Base-by-base conservation (phyloP, 2,329 filamentous ascomycete genomes). In the Sodiomyces alkalinus region DNA sequence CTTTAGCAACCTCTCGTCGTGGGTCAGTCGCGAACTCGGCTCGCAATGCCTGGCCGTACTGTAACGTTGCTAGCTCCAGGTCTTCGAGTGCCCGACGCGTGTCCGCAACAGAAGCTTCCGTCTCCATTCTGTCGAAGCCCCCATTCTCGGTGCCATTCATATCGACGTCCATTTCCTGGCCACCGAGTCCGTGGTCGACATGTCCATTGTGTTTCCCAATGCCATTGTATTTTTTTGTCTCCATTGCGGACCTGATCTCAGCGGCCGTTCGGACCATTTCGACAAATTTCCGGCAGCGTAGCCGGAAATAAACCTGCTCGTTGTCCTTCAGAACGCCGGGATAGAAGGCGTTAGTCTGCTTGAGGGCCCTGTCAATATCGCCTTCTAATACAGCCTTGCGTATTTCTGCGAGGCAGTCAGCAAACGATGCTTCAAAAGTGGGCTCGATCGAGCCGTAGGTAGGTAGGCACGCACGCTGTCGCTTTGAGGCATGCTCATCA, bases 241-340 rank as follows among this genome's bases (percentile, higher is more conserved):
- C 58, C 19, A 56, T 51, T 6, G 55, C 52, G 19, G 62, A 55
- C 42, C 63, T 64, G 12, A 79, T 52, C 40, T 86, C 78, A 3
- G 76, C 74, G 19, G 74, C 75, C 33, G 67, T 69, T 22, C 80
- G 70, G 42, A 92, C 83, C 77, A 98, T 87, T 51, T 98, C 90
- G 35, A 96, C 77, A 49, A 96, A 94, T 47, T 90, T 92, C 34
- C 85, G 74, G 47, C 86, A 94, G 39, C 78, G 73, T 27, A 98
- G 60, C 33, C 76, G 79, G 54, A 98, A 96, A 47, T 86, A 75
- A 11, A 94, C 83, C 30, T 83, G 73, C 30, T 81, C 73, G 44
- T 93, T 83, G 14, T 81, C 69, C 26, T 71, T 64, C 12, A 98
- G 64, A 2, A 96, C 83, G 15, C 68, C 64, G 5, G 82, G 80